A percentile compares a stretch with the other conserved stretches of the same genome.
Conservation (phyloP, 345 rosid genomes). For the Eucalyptus albens region DNA sequence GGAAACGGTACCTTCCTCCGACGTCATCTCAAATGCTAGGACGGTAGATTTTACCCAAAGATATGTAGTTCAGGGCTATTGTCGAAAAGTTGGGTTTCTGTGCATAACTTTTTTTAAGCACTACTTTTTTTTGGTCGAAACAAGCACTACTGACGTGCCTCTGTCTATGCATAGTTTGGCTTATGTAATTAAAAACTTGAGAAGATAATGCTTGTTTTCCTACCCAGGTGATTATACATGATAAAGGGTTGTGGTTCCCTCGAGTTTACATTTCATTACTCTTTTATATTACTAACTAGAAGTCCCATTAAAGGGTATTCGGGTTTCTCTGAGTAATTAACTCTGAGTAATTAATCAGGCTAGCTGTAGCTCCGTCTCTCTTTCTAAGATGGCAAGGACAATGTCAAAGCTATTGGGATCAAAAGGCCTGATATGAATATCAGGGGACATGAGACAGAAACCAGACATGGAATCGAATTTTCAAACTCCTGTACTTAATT, state of each 20-base stretch:
- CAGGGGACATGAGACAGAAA: neutral
- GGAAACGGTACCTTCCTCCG: conserved; percentile 20
- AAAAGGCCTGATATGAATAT: neutral
- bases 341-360: neutral
- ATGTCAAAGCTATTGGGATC: neutral
- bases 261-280: neutral
- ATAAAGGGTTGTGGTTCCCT: neutral
- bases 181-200: neutral
- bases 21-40: conserved; percentile 11
- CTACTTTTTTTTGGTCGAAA: too few relatives aligned
- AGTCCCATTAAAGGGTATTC: neutral
- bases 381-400: neutral
- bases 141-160: neutral
- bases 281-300: neutral
- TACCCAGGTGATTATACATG: neutral
- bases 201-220: neutral
- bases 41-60: neutral
- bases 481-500: neutral
- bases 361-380: neutral
- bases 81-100: neutral
- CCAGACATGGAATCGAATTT: neutral
- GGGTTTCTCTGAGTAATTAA: neutral
- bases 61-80: neutral
- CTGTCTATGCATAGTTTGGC: neutral
- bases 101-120: neutral